Conservation (phyloP, 495 filamentous ascomycete genomes). For the Penicillium manginii region DNA sequence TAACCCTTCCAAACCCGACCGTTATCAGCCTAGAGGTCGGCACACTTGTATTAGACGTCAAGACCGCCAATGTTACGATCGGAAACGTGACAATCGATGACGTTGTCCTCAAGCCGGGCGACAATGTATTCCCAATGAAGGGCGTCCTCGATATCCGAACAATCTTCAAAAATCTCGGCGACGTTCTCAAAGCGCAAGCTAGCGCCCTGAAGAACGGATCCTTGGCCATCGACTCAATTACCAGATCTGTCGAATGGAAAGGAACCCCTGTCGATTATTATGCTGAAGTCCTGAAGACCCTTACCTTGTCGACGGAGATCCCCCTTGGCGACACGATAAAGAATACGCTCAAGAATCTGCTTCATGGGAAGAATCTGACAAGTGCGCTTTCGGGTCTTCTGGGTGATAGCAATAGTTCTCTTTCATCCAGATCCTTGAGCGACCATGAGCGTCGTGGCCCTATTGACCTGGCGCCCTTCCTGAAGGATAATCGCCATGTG, state of each 20-base stretch:
- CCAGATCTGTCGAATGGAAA: slow-evolving; percentile 33
- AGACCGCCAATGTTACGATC: slow-evolving; percentile 39
- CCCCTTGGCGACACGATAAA: slow-evolving; percentile 30
- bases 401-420: slow-evolving; percentile 1
- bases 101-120: slow-evolving; percentile 60
- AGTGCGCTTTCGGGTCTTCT: slow-evolving; percentile 4
- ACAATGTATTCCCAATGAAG: slow-evolving; percentile 57
- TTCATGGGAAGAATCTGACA: slow-evolving; percentile 10
- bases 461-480: slow-evolving; percentile 10
- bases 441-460: slow-evolving; percentile 1
- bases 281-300: slow-evolving; percentile 34
- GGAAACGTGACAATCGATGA: slow-evolving; percentile 60
- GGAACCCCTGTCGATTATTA: slow-evolving; percentile 41
- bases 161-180: slow-evolving; percentile 30
- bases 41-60: slow-evolving; percentile 36
- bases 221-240: slow-evolving; percentile 35
- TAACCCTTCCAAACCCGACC: slow-evolving; percentile 42
- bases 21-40: slow-evolving; percentile 40
- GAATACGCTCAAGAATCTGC: slow-evolving; percentile 37
- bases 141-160: slow-evolving; percentile 35
- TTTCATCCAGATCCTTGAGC: neutral
- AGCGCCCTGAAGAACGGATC: slow-evolving; percentile 30
- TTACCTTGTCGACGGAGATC: slow-evolving; percentile 35
- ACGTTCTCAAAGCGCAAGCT: slow-evolving; percentile 31
- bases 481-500: slow-evolving; percentile 20